Base-by-base conservation (phyloP, 305 asterid genomes). In the Fraxinus ornus region DNA sequence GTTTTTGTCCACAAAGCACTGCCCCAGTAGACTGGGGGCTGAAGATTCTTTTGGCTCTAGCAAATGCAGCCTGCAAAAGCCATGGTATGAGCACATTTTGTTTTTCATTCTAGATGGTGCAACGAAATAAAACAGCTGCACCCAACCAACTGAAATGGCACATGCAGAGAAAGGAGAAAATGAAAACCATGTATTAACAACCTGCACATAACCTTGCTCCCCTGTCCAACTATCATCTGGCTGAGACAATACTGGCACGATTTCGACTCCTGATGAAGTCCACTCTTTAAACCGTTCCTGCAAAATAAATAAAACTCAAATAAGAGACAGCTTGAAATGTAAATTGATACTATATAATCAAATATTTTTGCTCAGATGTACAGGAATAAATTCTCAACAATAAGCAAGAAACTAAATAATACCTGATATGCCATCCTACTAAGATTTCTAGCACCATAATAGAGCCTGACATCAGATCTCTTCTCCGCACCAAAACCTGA, bases 371-470 rank as follows among this genome's bases (percentile, higher is more conserved):
- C 80, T 55, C n/a, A 72, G 64, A 80, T 10, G 66, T 64, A 36
- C 33, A 33, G 9, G 47, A 17, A 26, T 26, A 70, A 78, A 71
- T 17, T 32, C n/a, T 81, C 55, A 57, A 68, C 13, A 73, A 71
- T 39, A 83, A 66, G 85, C 78, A 82, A 79, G 37, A 76, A 15
- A 79, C 17, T 2, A 37, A 37, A 36, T 1, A 30, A 22, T 77
- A 92, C 98, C 98, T 91, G 94, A 88, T 93, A 95, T 24, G 98
- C 98, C 98, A 95, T 94, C 82, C 98, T 89, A 36, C 81, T 78
- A 80, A 95, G 98, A 85, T 91, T 94, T 81, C 97, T 90, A 17
- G 98, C 98, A 33, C 98, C 98, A 79, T 95, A 95, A 88, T 95
- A 95, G 71, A 95, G 92, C 81, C 97, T 90, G 78, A 92, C 95